phyloP scores from a whole-genome alignment of 129 eudicot genomes.

The Artemisia argyi region DNA sequence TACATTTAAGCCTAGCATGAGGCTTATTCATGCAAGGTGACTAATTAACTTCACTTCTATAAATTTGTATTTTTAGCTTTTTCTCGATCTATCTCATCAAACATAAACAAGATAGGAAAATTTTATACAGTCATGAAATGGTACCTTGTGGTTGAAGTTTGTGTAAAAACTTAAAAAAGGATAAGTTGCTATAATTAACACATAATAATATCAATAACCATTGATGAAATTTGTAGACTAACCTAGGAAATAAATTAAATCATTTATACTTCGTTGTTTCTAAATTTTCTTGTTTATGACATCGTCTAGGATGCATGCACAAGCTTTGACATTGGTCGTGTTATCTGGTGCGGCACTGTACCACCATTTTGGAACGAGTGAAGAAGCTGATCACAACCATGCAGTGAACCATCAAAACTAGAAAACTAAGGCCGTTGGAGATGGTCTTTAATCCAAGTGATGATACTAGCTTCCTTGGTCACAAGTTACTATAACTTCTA shows the following conservation, averaged over 20 bases:
- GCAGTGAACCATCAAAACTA: conserved; percentile 20
- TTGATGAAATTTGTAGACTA: too few species aligned
- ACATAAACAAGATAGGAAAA: not conserved
- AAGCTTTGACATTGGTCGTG: conserved; percentile 83
- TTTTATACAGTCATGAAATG: too few species aligned
- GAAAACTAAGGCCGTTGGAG: conserved; percentile 1
- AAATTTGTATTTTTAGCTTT: not conserved
- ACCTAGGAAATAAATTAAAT: too few species aligned
- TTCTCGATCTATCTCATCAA: not conserved
- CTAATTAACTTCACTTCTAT: not conserved
- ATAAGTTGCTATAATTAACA: too few species aligned
- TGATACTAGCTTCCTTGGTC: not conserved
- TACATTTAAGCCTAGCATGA: conserved; percentile 78
- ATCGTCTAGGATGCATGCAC: conserved; percentile 81
- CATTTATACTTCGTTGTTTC: too few species aligned
- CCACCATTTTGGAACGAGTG: conserved; percentile 62
- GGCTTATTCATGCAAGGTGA: conserved; percentile 95
- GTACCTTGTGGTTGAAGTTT: too few species aligned
- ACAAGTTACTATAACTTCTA: not conserved
- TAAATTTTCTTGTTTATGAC: too few species aligned
- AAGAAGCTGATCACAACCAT: conserved; percentile 17
- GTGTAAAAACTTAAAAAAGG: too few species aligned
- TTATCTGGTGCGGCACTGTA: conserved; percentile 84
- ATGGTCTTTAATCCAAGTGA: not conserved
- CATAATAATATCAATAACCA: too few species aligned